phyloP scores from a whole-genome alignment of 352 stramenopile genomes.

The Globisporangium spinosum region DNA sequence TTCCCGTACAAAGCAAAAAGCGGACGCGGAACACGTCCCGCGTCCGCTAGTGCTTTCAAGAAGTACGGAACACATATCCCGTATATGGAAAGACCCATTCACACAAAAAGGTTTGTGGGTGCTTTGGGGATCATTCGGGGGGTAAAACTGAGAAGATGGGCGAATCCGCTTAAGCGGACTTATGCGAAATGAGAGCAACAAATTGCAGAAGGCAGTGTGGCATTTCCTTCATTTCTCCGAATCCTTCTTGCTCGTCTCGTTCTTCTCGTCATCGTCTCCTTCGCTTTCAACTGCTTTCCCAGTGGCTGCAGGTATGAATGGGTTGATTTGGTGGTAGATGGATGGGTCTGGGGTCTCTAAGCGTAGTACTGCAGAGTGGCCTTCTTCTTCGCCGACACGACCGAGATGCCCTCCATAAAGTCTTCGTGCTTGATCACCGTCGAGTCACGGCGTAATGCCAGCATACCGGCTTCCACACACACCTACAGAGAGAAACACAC shows the following conservation, averaged over 20 bases:
- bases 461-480: slow-evolving; percentile 98
- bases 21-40: too few species aligned
- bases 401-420: slow-evolving; percentile 99
- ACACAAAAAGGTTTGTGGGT: background rate
- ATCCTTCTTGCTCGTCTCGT: background rate
- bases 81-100: background rate
- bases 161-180: background rate
- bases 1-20: too few species aligned
- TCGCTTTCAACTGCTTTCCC: background rate
- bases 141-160: background rate
- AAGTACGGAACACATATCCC: too few species aligned
- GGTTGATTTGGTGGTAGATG: background rate
- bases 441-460: slow-evolving; percentile 93
- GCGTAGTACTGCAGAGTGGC: slow-evolving; percentile 96
- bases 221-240: background rate
- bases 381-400: slow-evolving; percentile 98
- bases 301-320: background rate
- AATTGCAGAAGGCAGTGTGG: background rate
- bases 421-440: slow-evolving; percentile 97
- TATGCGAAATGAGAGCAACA: background rate
- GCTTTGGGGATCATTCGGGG: too few species aligned
- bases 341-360: slow-evolving; percentile 38
- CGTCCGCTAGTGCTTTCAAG: too few species aligned
- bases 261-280: background rate
- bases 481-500: slow-evolving; percentile 31